Conservation (phyloP, 2,329 filamentous ascomycete genomes). For the Colletotrichum simmondsii region DNA sequence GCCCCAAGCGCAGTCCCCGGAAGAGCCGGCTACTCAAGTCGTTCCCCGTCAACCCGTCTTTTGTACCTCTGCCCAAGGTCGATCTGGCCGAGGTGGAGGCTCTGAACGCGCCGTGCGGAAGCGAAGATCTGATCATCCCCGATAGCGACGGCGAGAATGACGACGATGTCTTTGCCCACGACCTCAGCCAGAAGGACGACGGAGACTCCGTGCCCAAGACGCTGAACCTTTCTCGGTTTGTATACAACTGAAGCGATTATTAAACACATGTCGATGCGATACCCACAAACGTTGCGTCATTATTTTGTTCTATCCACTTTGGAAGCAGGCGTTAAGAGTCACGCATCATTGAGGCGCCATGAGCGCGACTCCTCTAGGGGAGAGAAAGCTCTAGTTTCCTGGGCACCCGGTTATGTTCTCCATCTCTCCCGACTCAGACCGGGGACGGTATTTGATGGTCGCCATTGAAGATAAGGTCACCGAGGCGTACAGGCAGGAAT, state of each 20-base stretch:
- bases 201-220: conserved; percentile 42
- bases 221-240: conserved; percentile 61
- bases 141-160: conserved; percentile 63
- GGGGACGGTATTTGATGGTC: not conserved
- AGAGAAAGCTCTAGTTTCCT: not conserved
- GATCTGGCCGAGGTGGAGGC: conserved; percentile 64
- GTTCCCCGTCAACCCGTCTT: conserved; percentile 62
- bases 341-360: not conserved
- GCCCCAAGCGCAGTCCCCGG: conserved; percentile 35
- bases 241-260: conserved; percentile 45
- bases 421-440: not conserved
- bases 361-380: not conserved
- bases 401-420: not conserved
- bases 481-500: not conserved
- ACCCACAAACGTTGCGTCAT: conserved; percentile 19
- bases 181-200: conserved; percentile 30
- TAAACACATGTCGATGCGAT: conserved; percentile 16
- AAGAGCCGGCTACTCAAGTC: conserved; percentile 39
- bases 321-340: not conserved
- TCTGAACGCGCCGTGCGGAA: conserved; percentile 59
- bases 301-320: conserved; percentile 21
- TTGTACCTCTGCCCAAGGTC: conserved; percentile 65
- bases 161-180: conserved; percentile 44
- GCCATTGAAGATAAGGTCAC: not conserved
- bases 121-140: conserved; percentile 67